Conservation (phyloP, 257 asterid genomes). For the Mentha longifolia region DNA sequence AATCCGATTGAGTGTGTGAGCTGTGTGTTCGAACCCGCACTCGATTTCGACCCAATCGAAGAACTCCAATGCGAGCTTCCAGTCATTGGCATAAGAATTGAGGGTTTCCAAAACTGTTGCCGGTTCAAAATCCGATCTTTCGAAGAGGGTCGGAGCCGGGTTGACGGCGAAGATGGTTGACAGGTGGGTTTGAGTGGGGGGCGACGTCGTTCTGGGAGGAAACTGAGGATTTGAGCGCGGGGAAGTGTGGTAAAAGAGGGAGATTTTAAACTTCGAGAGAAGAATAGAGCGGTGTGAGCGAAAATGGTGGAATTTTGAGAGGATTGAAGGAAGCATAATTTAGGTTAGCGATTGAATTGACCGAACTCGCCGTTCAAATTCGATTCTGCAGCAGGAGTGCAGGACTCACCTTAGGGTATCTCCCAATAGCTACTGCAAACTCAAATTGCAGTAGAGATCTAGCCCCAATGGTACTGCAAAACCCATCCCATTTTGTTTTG, state of each 20-base stretch:
- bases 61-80: conserved; percentile 85
- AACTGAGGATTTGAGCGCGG: conserved; percentile 31
- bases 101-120: conserved; percentile 61
- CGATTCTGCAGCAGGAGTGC: background rate
- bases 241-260: conserved; percentile 38
- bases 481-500: too few species aligned
- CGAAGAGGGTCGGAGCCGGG: conserved; percentile 36
- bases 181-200: conserved; percentile 28
- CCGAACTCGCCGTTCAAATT: conserved; percentile 15
- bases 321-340: conserved; percentile 48
- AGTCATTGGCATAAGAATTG: conserved; percentile 73
- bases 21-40: conserved; percentile 64
- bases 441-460: too few species aligned
- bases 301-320: conserved; percentile 39
- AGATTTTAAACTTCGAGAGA: conserved; percentile 40
- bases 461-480: too few species aligned
- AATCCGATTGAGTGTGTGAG: conserved; percentile 65
- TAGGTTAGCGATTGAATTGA: conserved; percentile 14
- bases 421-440: too few species aligned
- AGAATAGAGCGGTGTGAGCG: conserved; percentile 38
- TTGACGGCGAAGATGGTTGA: conserved; percentile 25
- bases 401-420: background rate
- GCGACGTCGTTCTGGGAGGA: conserved; percentile 33
- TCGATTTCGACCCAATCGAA: conserved; percentile 77
- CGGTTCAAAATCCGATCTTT: conserved; percentile 41